phyloP scores from a whole-genome alignment of 148 eudicot genomes.

The Limonium bicolor region DNA sequence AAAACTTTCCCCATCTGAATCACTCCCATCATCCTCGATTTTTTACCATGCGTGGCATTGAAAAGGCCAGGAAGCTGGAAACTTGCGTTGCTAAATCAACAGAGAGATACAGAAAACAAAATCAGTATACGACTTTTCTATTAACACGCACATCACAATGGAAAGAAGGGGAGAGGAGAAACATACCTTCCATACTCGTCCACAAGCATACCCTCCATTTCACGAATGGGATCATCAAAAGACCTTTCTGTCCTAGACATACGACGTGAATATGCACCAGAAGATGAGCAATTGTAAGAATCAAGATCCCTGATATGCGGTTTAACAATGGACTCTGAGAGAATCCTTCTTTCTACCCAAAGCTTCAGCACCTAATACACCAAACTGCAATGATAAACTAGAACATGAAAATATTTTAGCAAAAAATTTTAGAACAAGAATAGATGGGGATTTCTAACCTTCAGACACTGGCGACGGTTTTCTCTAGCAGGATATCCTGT shows the following conservation, averaged over 20 bases:
- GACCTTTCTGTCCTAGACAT: slow-evolving; percentile 78
- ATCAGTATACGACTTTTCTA: neutral
- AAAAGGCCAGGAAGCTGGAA: slow-evolving; percentile 86
- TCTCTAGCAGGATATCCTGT: slow-evolving; percentile 76
- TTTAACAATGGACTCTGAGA: slow-evolving; percentile 64
- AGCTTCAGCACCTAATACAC: slow-evolving; percentile 62
- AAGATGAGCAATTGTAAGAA: slow-evolving; percentile 37
- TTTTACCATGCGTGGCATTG: slow-evolving; percentile 83
- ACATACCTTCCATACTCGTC: slow-evolving; percentile 95
- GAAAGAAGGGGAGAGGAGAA: neutral
- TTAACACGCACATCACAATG: neutral
- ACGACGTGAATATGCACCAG: slow-evolving; percentile 46
- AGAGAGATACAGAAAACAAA: slow-evolving; percentile 1
- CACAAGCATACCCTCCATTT: slow-evolving; percentile 89
- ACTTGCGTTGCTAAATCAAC: slow-evolving; percentile 78
- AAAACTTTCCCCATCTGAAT: slow-evolving; percentile 82
- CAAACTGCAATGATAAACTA: slow-evolving; percentile 1
- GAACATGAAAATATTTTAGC: neutral
- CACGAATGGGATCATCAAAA: slow-evolving; percentile 89
- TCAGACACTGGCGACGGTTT: slow-evolving; percentile 89
- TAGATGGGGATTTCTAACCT: slow-evolving; percentile 28
- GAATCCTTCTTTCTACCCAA: slow-evolving; percentile 80
- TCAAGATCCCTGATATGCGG: slow-evolving; percentile 79
- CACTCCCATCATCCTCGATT: slow-evolving; percentile 66
- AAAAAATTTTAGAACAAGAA: neutral